A percentile compares a stretch with the other conserved stretches of the same genome.
phyloP scores from a whole-genome alignment of 306 rosid species.

The Sicyos baderoa region DNA sequence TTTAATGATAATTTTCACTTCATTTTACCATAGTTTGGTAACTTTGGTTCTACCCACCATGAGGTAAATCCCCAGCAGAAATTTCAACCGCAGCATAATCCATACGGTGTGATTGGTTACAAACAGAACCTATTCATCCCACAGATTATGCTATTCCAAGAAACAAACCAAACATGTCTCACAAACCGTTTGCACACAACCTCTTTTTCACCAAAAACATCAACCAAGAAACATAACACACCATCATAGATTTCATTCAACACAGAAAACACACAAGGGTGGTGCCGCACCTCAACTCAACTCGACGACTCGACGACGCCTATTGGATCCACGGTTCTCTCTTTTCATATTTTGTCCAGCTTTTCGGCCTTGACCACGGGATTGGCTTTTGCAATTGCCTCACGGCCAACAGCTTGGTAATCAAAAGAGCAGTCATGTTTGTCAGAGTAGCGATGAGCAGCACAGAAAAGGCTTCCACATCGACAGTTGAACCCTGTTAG shows the following conservation, averaged over 20 bases:
- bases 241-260: conserved; percentile 8
- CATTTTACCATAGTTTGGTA: background rate
- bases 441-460: conserved; percentile 36
- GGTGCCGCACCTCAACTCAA: background rate
- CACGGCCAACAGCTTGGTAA: conserved; percentile 26
- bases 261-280: background rate
- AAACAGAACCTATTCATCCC: conserved; percentile 15
- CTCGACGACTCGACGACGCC: too few species aligned
- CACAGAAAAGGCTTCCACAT: conserved; percentile 35
- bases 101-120: background rate
- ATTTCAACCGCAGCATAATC: conserved; percentile 1
- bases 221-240: conserved; percentile 3
- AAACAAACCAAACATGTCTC: background rate
- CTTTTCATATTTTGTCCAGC: conserved; percentile 34
- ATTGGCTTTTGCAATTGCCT: conserved; percentile 39
- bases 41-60: background rate
- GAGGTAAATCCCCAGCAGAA: conserved; percentile 14
- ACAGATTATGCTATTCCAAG: conserved; percentile 9
- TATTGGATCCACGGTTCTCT: background rate
- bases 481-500: conserved; percentile 37
- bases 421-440: conserved; percentile 32
- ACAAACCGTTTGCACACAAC: background rate
- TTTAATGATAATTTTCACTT: background rate
- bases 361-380: conserved; percentile 38
- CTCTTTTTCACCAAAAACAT: conserved; percentile 16